These are phyloP conservation scores for Apium graveolens DNA, from an alignment of 129 eudicot species.

Conservation along the genomic window DNA sequence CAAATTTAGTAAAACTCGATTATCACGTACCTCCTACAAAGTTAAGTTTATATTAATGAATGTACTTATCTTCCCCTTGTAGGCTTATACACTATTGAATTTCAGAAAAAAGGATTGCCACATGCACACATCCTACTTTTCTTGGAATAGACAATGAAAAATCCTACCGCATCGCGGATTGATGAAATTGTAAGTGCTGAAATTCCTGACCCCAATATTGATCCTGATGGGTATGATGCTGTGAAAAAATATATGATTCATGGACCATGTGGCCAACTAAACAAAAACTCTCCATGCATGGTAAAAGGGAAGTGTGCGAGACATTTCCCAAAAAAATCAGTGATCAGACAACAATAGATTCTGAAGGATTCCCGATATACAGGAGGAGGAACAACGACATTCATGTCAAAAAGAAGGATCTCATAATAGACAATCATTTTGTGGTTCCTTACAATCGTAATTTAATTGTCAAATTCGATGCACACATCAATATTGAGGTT, in stretches of 20 bases:
- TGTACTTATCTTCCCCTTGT: neutral
- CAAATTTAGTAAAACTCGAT: too few species aligned
- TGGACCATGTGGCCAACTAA: neutral
- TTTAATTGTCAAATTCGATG: too few species aligned
- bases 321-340: neutral
- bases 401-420: neutral
- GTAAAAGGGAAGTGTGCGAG: neutral
- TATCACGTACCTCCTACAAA: neutral
- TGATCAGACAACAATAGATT: neutral
- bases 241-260: neutral
- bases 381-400: neutral
- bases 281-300: neutral
- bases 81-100: conserved; percentile 7
- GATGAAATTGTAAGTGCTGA: neutral
- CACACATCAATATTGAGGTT: neutral
- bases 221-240: neutral
- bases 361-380: neutral
- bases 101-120: neutral
- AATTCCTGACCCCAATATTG: neutral
- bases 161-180: neutral
- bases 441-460: neutral
- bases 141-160: neutral
- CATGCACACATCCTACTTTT: neutral
- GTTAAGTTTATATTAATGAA: neutral
- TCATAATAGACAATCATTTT: neutral